Percentiles rank a stretch among this genome's conserved stretches.
phyloP scores from a whole-genome alignment of 805 yeast genomes.

The Candida endomychidarum region DNA sequence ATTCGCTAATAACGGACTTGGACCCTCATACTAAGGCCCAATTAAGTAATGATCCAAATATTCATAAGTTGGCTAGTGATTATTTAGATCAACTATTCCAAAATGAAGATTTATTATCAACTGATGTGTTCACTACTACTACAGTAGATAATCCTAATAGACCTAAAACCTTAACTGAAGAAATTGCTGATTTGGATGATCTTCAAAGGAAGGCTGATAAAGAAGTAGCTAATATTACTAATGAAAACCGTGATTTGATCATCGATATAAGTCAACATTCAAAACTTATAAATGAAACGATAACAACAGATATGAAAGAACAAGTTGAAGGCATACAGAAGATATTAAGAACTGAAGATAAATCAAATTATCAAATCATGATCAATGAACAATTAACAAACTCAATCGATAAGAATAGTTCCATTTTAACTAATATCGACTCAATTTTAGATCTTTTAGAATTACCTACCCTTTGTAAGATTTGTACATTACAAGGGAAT shows the following conservation, averaged over 20 bases:
- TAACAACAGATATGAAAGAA: constrained; percentile 17
- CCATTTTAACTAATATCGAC: constrained; percentile 61
- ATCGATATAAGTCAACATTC: constrained; percentile 40
- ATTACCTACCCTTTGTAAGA: constrained; percentile 75
- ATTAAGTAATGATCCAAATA: constrained; percentile 21
- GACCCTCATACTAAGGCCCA: constrained; percentile 22
- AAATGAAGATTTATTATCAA: constrained; percentile 47
- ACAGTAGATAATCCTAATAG: constrained; percentile 15
- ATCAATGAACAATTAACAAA: constrained; percentile 22
- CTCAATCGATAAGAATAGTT: constrained; percentile 24
- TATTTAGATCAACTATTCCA: constrained; percentile 45
- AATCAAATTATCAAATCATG: constrained; percentile 11
- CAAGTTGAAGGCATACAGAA: constrained; percentile 18
- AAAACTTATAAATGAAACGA: constrained; percentile 29
- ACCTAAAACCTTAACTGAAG: constrained; percentile 53
- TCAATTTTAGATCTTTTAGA: constrained; percentile 76
- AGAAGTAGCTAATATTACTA: constrained; percentile 42
- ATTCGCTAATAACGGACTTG: constrained; percentile 28
- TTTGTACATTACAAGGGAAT: constrained; percentile 84
- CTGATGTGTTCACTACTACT: constrained; percentile 45
- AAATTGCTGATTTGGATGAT: constrained; percentile 71
- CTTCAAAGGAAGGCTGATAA: constrained; percentile 48
- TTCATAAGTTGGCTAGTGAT: constrained; percentile 20
- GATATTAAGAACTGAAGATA: constrained; percentile 7
- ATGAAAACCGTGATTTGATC: constrained; percentile 46